A percentile compares a stretch with the other conserved stretches of the same genome.
Conservation (phyloP, 371 early-diverging fungal genomes). For the Zychaea mexicana region DNA sequence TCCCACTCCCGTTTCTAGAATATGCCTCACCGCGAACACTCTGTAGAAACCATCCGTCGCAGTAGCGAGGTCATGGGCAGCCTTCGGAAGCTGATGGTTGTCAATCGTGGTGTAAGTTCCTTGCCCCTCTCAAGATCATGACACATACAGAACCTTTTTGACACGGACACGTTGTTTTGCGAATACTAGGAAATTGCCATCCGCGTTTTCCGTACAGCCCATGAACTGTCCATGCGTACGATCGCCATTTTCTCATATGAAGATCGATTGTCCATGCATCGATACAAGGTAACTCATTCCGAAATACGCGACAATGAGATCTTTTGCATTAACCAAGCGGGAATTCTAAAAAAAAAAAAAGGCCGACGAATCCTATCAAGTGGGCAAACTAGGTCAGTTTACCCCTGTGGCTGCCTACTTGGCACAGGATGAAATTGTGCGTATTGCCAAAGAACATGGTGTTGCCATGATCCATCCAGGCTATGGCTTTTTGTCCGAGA, state of each 20-base stretch:
- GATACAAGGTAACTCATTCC: conserved; percentile 83
- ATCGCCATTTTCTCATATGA: conserved; percentile 90
- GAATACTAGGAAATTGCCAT: conserved; percentile 85
- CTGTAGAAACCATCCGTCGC: conserved; percentile 67
- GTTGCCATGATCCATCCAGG: conserved; percentile 88
- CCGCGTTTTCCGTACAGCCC: conserved; percentile 89
- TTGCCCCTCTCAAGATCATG: background rate
- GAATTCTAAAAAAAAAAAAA: conserved; percentile 16
- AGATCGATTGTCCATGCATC: conserved; percentile 92
- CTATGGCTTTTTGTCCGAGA: conserved; percentile 93
- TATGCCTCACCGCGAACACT: conserved; percentile 50
- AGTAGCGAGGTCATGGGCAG: conserved; percentile 52
- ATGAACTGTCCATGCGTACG: conserved; percentile 88
- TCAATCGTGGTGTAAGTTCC: conserved; percentile 66
- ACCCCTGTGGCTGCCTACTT: conserved; percentile 94
- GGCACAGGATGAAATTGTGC: conserved; percentile 89
- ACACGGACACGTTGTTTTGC: too few relatives aligned
- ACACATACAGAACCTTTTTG: too few relatives aligned
- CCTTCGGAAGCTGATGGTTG: conserved; percentile 63
- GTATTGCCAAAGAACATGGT: conserved; percentile 80
- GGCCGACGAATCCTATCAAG: conserved; percentile 94
- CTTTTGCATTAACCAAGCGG: background rate
- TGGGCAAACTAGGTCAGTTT: conserved; percentile 77
- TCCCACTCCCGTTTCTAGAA: background rate
- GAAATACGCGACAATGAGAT: background rate